phyloP scores from a whole-genome alignment of 1,139 yeast species.

The Blastobotrys buckinghamii region DNA sequence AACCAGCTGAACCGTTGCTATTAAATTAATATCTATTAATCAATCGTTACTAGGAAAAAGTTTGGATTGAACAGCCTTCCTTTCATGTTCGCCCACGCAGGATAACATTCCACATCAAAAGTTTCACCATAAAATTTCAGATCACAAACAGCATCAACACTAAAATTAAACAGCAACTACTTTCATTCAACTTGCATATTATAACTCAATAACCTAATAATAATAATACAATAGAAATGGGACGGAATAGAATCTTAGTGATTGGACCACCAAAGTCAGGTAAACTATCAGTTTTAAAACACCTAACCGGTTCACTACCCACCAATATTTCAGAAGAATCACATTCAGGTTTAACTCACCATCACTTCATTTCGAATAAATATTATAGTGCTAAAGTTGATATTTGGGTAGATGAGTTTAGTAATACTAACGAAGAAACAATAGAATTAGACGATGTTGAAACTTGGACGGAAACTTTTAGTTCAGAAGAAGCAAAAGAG shows the following conservation, averaged over 20 bases:
- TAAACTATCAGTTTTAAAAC: conserved; percentile 32
- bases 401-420: conserved; percentile 41
- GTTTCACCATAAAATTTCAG: too few relatives aligned
- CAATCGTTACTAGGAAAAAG: too few relatives aligned
- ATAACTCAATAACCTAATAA: too few relatives aligned
- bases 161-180: too few relatives aligned
- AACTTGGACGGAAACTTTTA: conserved; percentile 36
- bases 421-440: conserved; percentile 8
- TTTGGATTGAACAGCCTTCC: too few relatives aligned
- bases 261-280: conserved; percentile 37
- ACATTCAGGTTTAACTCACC: conserved; percentile 35
- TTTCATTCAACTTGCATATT: too few relatives aligned
- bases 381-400: conserved; percentile 37
- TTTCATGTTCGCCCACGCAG: too few relatives aligned
- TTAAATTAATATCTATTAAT: too few relatives aligned
- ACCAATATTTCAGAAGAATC: conserved; percentile 12
- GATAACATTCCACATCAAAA: too few relatives aligned
- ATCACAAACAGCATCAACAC: too few relatives aligned
- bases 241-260: conserved; percentile 32
- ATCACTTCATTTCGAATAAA: conserved; percentile 31
- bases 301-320: conserved; percentile 22
- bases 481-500: conserved; percentile 34
- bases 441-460: conserved; percentile 12
- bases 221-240: too few relatives aligned
- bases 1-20: too few relatives aligned